Evolutionary conservation across 805 yeast species (phyloP).

Genomic region (Candida sphagnicola): DNA sequence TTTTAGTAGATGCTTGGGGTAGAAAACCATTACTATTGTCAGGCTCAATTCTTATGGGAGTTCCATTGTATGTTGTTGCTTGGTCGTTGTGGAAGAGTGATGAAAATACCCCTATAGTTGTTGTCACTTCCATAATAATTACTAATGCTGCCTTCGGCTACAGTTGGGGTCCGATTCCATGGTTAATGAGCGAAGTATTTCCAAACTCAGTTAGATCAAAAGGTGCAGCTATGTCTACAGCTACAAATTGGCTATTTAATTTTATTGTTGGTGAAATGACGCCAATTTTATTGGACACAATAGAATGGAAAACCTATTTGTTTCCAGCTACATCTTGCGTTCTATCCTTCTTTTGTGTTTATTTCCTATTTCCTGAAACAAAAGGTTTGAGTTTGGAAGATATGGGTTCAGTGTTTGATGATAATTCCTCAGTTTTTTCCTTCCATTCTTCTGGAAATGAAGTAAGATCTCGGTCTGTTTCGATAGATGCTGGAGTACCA

Average conservation of each 20-base stretch:
- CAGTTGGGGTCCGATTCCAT: constrained; percentile 94
- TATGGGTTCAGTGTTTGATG: constrained; percentile 89
- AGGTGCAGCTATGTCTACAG: constrained; percentile 88
- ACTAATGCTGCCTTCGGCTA: constrained; percentile 84
- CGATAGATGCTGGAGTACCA: constrained; percentile 11
- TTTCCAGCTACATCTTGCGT: constrained; percentile 78
- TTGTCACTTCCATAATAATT: constrained; percentile 71
- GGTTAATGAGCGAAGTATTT: constrained; percentile 87
- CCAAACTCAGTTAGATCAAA: constrained; percentile 83
- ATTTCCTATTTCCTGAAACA: constrained; percentile 79
- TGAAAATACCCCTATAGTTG: constrained; percentile 58
- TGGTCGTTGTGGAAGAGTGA: constrained; percentile 39
- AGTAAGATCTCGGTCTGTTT: constrained; percentile 5
- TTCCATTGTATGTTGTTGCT: constrained; percentile 63
- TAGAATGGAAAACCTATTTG: constrained; percentile 77
- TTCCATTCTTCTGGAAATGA: constrained; percentile 31
- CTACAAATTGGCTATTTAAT: constrained; percentile 90
- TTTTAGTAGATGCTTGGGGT: constrained; percentile 87
- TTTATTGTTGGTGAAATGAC: constrained; percentile 91
- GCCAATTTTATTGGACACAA: constrained; percentile 73
- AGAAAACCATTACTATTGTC: constrained; percentile 76
- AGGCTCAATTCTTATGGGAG: constrained; percentile 79
- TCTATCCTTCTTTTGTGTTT: constrained; percentile 69
- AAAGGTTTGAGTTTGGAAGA: constrained; percentile 86
- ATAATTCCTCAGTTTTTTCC: constrained; percentile 38